Percentiles rank a stretch among this genome's conserved stretches.
phyloP scores from a whole-genome alignment of 441 rosid species.

The Jatropha multifida region DNA sequence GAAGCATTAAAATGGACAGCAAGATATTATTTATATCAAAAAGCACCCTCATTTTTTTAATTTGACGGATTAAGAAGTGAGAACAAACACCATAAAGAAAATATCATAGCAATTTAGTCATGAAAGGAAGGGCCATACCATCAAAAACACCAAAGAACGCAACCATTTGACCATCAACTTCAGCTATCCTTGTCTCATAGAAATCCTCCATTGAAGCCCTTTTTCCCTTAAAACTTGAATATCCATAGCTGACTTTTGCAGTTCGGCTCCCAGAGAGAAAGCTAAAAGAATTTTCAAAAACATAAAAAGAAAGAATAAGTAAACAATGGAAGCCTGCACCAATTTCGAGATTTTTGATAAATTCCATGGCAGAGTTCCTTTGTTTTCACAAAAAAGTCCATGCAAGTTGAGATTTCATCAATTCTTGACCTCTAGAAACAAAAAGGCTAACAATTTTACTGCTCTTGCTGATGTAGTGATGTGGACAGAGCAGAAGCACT shows the following conservation, averaged over 20 bases:
- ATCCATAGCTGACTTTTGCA: conserved; percentile 77
- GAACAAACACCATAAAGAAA: conserved; percentile 6
- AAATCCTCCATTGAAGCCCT: conserved; percentile 88
- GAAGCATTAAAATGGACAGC: neutral
- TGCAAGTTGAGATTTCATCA: neutral
- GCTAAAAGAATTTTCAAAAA: conserved; percentile 30
- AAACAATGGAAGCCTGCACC: neutral
- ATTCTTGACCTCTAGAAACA: neutral
- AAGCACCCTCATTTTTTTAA: neutral
- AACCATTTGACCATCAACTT: conserved; percentile 82
- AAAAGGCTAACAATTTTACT: neutral
- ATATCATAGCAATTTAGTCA: neutral
- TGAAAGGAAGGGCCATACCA: conserved; percentile 41
- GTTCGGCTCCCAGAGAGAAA: conserved; percentile 47
- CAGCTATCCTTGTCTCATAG: conserved; percentile 74
- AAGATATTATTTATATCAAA: neutral
- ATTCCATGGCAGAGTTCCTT: neutral
- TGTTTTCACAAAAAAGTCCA: neutral
- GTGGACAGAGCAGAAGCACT: neutral
- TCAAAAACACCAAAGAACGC: conserved; percentile 90
- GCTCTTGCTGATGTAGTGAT: neutral
- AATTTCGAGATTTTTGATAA: neutral
- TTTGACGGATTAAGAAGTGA: conserved; percentile 4
- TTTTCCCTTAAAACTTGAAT: conserved; percentile 74
- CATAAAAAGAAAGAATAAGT: neutral